phyloP scores from a whole-genome alignment of 352 stramenopile species.

The Phytophthora sp. region DNA sequence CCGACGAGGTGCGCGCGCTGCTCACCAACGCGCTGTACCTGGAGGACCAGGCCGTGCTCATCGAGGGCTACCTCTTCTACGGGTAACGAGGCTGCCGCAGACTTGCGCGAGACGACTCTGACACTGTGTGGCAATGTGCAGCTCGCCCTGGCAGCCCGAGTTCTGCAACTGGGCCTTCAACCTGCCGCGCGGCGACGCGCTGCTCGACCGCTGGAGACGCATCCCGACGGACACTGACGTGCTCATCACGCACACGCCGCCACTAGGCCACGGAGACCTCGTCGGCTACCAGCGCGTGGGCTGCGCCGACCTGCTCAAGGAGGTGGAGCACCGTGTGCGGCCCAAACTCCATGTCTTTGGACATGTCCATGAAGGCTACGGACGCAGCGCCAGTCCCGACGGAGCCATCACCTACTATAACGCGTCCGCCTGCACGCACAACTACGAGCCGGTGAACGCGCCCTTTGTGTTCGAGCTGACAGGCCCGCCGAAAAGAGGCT shows the following conservation, averaged over 20 bases:
- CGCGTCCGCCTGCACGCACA: constrained; percentile 76
- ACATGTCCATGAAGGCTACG: constrained; percentile 91
- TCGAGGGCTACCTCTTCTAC: constrained; percentile 81
- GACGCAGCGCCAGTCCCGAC: constrained; percentile 62
- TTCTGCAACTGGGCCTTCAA: constrained; percentile 90
- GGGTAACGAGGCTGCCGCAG: constrained; percentile 33
- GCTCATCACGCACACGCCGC: constrained; percentile 89
- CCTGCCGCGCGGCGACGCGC: constrained; percentile 49
- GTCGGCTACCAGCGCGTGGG: constrained; percentile 64
- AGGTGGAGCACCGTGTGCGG: constrained; percentile 71
- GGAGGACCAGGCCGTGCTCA: constrained; percentile 73
- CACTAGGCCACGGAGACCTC: constrained; percentile 78
- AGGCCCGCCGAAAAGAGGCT: constrained; percentile 33
- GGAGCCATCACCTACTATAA: constrained; percentile 89
- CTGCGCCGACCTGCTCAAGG: constrained; percentile 71
- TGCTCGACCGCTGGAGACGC: constrained; percentile 50
- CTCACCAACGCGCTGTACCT: constrained; percentile 82
- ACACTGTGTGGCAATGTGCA: too few relatives aligned
- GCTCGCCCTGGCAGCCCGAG: constrained; percentile 79
- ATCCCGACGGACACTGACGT: constrained; percentile 81
- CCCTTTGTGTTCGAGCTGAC: constrained; percentile 66
- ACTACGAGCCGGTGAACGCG: constrained; percentile 77
- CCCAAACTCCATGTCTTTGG: constrained; percentile 90
- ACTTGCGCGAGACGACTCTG: too few relatives aligned
- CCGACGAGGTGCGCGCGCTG: constrained; percentile 67